Evolutionary conservation across 371 early-diverging fungal species (phyloP), one percentile per base, ranked within the genome.

Genomic region (Mortierella sp.): DNA sequence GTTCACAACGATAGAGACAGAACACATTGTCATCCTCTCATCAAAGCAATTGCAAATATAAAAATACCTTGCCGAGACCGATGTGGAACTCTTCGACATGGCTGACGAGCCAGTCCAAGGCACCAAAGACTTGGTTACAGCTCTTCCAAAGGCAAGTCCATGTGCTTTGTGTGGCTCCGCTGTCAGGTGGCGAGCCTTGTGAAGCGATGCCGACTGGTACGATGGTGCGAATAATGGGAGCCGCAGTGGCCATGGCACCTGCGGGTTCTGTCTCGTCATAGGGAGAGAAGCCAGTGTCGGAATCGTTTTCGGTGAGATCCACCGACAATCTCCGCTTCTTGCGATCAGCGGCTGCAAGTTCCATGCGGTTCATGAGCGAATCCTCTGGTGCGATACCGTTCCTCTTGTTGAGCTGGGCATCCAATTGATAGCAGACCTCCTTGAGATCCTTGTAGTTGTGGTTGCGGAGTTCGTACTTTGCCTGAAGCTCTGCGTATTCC

Each of bases 121-220:
- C 87, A 18, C 51, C 63, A 72, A 86, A 86, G 48, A 86, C 87
- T 35, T 86, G 87, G 51, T 86, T 86, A 41, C 87, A 86, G 70
- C 54, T 86, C 83, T 78, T 86, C 87, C 87, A 86, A 8, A 86
- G 78, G 71, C 87, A 86, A 1, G 87, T 86, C 87, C 87, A 86
- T n/a, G 82, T 86, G 70, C 83, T 82, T 71, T 86, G 87, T 12
- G 83, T 68, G 2, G 71, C 72, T 41, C 70, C 70, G 4, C 24
- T 56, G 6, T 71, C 35, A 21, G 76, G 49, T 46, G 80, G 80
- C 16, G 80, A 72, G 12, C 46, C 18, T 32, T 58, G 72, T 12
- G 76, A 71, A 6, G 72, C 12, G 14, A 41, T 38, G 48, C 79
- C 54, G 4, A 75, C 70, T 18, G 79, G 75, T 5, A 72, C 58